phyloP scores from a whole-genome alignment of 345 rosid genomes.

The Bruguiera sexangula region DNA sequence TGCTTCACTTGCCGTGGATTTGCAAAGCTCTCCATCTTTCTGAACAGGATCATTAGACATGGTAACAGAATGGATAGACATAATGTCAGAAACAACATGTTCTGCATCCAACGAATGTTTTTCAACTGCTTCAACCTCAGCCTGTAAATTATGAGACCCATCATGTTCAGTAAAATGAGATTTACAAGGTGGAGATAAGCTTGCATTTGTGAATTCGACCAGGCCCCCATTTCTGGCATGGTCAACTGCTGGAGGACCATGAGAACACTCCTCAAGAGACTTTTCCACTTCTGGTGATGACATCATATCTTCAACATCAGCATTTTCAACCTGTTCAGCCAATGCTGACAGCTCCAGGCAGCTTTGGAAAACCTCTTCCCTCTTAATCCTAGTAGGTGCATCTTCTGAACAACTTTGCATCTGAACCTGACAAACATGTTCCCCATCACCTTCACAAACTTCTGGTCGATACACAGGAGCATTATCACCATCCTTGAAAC shows the following conservation, averaged over 20 bases:
- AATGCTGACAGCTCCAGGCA: slow-evolving; percentile 45
- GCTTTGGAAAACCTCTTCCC: slow-evolving; percentile 45
- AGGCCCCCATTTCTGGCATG: slow-evolving; percentile 30
- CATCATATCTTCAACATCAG: slow-evolving; percentile 23
- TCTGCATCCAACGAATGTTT: slow-evolving; percentile 13
- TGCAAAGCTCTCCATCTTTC: slow-evolving; percentile 34
- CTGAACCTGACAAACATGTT: slow-evolving; percentile 30
- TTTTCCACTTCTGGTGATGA: slow-evolving; percentile 27
- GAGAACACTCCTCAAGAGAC: slow-evolving; percentile 25
- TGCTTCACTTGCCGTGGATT: slow-evolving; percentile 37
- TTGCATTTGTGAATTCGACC: slow-evolving; percentile 19
- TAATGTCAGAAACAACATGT: slow-evolving; percentile 21
- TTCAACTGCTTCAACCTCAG: slow-evolving; percentile 16
- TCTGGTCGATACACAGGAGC: slow-evolving; percentile 25
- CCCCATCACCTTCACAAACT: slow-evolving; percentile 35
- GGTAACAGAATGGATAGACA: slow-evolving; percentile 25
- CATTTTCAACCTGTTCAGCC: slow-evolving; percentile 31
- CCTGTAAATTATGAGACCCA: slow-evolving; percentile 15
- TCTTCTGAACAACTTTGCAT: slow-evolving; percentile 23
- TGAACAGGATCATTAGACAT: slow-evolving; percentile 17
- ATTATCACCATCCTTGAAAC: slow-evolving; percentile 17
- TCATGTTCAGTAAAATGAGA: slow-evolving; percentile 16
- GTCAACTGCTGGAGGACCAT: slow-evolving; percentile 23
- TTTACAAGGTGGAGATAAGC: slow-evolving; percentile 18
- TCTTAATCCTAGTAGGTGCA: slow-evolving; percentile 27